Evolutionary conservation across 169 alveolate species (phyloP), one percentile per base, ranked within the genome.

Genomic region (Plasmodium fragile): DNA sequence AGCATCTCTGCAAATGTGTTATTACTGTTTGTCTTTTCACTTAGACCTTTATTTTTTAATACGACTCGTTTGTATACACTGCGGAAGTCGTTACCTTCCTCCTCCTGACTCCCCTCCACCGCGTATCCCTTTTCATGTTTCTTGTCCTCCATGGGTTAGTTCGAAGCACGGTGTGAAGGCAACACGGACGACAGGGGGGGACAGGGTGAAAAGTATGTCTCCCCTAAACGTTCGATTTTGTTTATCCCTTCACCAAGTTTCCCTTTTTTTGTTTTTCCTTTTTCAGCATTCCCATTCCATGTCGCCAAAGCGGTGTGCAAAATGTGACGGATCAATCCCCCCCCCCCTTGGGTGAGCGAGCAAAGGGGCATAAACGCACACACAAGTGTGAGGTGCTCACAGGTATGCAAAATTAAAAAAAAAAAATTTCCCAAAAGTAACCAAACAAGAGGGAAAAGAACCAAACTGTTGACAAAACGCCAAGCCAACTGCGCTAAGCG

Each of bases 11-110:
- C 8, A 28, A 78, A 72, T 3, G n/a, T 18, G 16, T 49, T 84
- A 8, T 89, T 79, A 0, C 41, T 59, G 18, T 41, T 65, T 65
- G 75, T 59, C 28, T 89, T 49, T 55, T 53, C 80, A 18, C 53
- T 55, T 30, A 43, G 34, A 49, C 55, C 5, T 30, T 34, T 73
- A 6, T 75, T 45, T n/a, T 85, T 75, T 30, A 30, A 45, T n/a
- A 84, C 84, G 16, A 85, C 65, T 28, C 71, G 39, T 16, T 75
- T 16, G 41, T 85, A 85, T 52, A 39, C 93, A 30, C 69, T 49
- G 45, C 41, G 69, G 55, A 85, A 85, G 69, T 73, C 43, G 11
- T 73, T 85, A 11, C 75, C 41, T 45, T 79, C 71, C 39, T 25
- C 34, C 10, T 81, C 65, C 72, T 65, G 81, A 79, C 16, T 41